Evolutionary conservation across 139 green algal species (phyloP), one percentile per base, ranked within the genome.

Genomic region (Chlamydomonas applanata): DNA sequence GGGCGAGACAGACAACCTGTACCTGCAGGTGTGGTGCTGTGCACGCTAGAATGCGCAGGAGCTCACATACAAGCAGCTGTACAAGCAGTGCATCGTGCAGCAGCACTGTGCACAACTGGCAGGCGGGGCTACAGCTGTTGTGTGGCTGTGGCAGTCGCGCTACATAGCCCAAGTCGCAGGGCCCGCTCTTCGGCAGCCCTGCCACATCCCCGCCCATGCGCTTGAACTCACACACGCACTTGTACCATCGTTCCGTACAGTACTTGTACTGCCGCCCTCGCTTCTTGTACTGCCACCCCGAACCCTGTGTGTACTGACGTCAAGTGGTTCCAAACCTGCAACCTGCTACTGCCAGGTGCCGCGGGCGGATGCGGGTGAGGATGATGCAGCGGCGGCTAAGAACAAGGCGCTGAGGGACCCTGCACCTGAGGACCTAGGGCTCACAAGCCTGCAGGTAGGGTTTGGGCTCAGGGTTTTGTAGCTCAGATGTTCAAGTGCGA

Each of bases 21-120:
- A 77, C 75, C 60, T 81, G 60, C 75, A 81, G 75, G 75, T 73
- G 29, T 9, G 65, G 5, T 4, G 32, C 32, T 32, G n/a, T 36
- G 5, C 13, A 4, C 7, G 59, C 25, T 36, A 17, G 16, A 25
- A 64, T 13, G 24, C 7, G 56, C 16, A 64, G 56, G 7, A 27
- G 17, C 7, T 13, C 7, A 32, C 17, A 33, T 64, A 64, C 16
- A 14, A 20, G 19, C 17, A 33, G 56, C 27, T 14, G 17, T 7
- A 33, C 7, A 13, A 7, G 19, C 7, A n/a, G 16, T 27, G 56
- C 16, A 27, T 32, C 7, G 56, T 14, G 24, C 56, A n/a, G 16
- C 56, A 64, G 19, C 27, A 20, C 16, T 27, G 24, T 32, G 20
- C 56, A 14, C 17, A 33, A 64, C 17, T 27, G 17, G 27, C 24